phyloP scores from a whole-genome alignment of 768 basidiomycete species.

The Russula emetica region DNA sequence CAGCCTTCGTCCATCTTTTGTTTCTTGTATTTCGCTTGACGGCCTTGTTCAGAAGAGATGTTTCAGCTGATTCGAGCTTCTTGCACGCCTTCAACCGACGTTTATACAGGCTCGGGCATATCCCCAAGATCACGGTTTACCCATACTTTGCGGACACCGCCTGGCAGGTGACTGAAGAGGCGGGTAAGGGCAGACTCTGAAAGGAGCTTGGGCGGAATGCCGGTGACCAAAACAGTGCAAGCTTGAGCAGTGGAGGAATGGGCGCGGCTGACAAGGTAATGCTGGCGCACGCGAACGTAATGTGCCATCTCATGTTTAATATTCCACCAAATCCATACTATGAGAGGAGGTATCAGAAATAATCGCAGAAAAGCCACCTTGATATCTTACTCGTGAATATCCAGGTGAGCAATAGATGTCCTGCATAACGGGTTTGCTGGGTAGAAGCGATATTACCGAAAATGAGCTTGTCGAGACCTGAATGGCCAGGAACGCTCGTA shows the following conservation, averaged over 20 bases:
- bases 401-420: constrained; percentile 74
- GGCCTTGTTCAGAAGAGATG: constrained; percentile 67
- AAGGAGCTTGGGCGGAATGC: constrained; percentile 76
- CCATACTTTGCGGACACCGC: constrained; percentile 90
- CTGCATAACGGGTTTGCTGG: constrained; percentile 61
- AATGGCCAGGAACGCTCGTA: constrained; percentile 44
- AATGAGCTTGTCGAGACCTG: constrained; percentile 65
- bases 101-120: constrained; percentile 75
- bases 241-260: constrained; percentile 82
- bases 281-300: constrained; percentile 77
- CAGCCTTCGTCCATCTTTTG: constrained; percentile 43
- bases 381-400: constrained; percentile 68
- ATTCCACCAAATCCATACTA: constrained; percentile 84
- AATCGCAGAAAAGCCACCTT: background rate
- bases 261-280: constrained; percentile 67
- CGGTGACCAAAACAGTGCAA: constrained; percentile 86
- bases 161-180: constrained; percentile 78
- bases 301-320: constrained; percentile 76
- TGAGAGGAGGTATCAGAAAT: background rate
- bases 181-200: constrained; percentile 60
- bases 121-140: constrained; percentile 86
- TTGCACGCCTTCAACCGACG: constrained; percentile 65
- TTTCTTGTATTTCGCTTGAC: constrained; percentile 57
- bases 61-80: constrained; percentile 88
- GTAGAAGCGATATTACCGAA: constrained; percentile 71